phyloP scores from a whole-genome alignment of 345 rosid species.

The Erysimum cheiranthoides region DNA sequence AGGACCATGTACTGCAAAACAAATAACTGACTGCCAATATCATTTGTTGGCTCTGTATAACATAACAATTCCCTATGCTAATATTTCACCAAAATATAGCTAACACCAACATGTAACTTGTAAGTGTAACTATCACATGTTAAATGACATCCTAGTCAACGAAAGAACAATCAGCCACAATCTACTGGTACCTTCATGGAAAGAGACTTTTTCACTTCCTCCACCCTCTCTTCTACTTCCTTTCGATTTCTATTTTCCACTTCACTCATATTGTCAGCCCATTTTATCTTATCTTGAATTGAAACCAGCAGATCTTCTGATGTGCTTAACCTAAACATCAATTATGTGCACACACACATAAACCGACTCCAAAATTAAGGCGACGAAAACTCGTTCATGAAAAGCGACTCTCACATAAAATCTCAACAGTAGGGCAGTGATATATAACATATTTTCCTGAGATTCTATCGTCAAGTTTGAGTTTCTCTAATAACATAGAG shows the following conservation, averaged over 20 bases:
- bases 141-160: neutral
- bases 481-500: neutral
- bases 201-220: constrained; percentile 81
- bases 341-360: constrained; percentile 5
- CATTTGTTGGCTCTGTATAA: constrained; percentile 12
- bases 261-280: constrained; percentile 95
- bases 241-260: constrained; percentile 70
- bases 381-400: neutral
- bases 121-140: neutral
- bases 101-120: neutral
- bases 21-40: neutral
- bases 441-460: neutral
- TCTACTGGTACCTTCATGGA: constrained; percentile 83
- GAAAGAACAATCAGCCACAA: constrained; percentile 46
- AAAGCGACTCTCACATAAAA: constrained; percentile 10
- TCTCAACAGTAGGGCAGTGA: neutral
- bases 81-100: neutral
- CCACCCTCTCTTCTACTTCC: constrained; percentile 80
- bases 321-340: constrained; percentile 64
- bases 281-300: constrained; percentile 93
- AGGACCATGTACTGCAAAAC: neutral
- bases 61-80: neutral
- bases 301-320: constrained; percentile 78
- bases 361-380: neutral
- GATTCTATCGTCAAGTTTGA: neutral